phyloP scores from a whole-genome alignment of 305 asterid species.

The Stenogyne calaminthoides region DNA sequence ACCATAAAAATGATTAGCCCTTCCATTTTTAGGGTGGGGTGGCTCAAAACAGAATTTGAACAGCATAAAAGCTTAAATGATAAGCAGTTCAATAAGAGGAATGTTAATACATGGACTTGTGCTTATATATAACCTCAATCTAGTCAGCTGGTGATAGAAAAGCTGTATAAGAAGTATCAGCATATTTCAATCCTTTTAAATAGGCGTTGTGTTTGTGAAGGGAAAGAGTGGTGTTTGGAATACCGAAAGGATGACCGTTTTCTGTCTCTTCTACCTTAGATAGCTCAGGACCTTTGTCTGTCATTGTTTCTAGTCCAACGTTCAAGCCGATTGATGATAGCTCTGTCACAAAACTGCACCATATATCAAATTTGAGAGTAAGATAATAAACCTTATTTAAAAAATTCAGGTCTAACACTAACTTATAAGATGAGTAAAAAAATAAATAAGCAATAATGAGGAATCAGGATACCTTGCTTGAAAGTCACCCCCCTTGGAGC shows the following conservation, averaged over 20 bases:
- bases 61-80: neutral
- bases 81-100: constrained; percentile 4
- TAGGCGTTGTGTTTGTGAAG: constrained; percentile 55
- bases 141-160: constrained; percentile 51
- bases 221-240: constrained; percentile 52
- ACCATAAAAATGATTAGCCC: constrained; percentile 14
- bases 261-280: constrained; percentile 38
- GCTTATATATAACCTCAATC: neutral
- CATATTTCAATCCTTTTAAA: constrained; percentile 66
- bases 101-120: neutral
- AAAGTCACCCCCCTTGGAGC: constrained; percentile 62
- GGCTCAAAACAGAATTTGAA: constrained; percentile 20
- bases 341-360: constrained; percentile 70
- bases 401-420: neutral
- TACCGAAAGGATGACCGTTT: constrained; percentile 42
- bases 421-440: neutral
- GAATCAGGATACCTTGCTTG: constrained; percentile 71
- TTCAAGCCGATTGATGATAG: constrained; percentile 73
- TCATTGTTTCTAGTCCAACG: constrained; percentile 49
- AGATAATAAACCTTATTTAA: too few species aligned
- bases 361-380: too few species aligned
- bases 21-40: neutral
- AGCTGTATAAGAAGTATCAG: constrained; percentile 60
- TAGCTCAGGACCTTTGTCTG: constrained; percentile 38
- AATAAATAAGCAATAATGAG: constrained; percentile 13